These are phyloP conservation scores for Tolypocladium ovalisporum DNA, from an alignment of 2,329 filamentous ascomycete genomes.

Conservation along the genomic window DNA sequence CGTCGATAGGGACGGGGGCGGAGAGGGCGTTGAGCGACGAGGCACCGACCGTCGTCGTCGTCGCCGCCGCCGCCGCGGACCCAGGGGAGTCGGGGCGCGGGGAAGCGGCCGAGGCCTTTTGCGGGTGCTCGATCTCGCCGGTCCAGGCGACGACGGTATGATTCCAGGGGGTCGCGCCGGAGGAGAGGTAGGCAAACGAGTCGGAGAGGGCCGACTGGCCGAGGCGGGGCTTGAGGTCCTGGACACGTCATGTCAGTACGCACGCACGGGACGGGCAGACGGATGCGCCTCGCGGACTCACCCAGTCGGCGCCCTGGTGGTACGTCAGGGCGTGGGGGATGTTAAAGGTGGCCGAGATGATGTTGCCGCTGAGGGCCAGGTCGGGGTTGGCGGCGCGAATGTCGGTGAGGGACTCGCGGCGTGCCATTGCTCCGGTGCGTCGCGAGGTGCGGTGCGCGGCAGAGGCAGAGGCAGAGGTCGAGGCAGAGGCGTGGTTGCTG, in stretches of 20 bases:
- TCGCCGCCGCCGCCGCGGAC: conserved; percentile 27
- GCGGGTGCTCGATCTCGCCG: conserved; percentile 60
- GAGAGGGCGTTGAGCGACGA: conserved; percentile 62
- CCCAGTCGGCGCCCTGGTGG: conserved; percentile 49
- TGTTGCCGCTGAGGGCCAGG: conserved; percentile 49
- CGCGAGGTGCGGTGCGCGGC: background rate
- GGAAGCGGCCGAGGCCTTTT: conserved; percentile 35
- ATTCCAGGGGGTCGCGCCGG: conserved; percentile 75
- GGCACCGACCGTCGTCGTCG: conserved; percentile 35
- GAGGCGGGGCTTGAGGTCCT: conserved; percentile 67
- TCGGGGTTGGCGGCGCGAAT: conserved; percentile 45
- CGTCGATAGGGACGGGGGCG: conserved; percentile 67
- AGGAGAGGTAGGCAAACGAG: conserved; percentile 78
- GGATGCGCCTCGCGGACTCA: conserved; percentile 20
- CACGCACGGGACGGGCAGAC: background rate
- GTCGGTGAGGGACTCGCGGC: conserved; percentile 41
- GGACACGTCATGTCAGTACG: conserved; percentile 1
- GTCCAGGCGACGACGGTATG: conserved; percentile 94
- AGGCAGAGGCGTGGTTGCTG: background rate
- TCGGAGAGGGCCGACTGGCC: conserved; percentile 90
- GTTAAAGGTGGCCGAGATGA: conserved; percentile 56
- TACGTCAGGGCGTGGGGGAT: conserved; percentile 50
- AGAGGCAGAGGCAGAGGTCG: background rate
- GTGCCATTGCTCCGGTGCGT: conserved; percentile 24
- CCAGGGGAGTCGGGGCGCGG: conserved; percentile 31